These are phyloP conservation scores for Aspergillus candidus DNA, from an alignment of 2,329 filamentous ascomycete species.

Conservation along the genomic window DNA sequence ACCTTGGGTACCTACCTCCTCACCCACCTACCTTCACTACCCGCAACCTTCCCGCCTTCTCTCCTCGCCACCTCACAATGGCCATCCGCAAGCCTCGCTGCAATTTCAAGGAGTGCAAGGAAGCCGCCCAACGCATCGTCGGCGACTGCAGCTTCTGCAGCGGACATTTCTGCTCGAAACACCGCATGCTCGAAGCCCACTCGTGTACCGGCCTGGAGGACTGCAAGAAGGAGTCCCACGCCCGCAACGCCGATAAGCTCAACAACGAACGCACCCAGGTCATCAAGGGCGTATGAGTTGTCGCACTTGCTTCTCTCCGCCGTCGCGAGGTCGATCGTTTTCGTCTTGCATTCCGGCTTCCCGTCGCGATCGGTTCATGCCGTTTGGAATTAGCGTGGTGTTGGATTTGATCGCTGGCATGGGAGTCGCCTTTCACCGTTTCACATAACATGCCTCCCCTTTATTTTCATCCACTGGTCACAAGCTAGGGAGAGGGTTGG, in stretches of 20 bases:
- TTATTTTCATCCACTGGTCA: slow-evolving; percentile 12
- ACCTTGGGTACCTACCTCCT: not conserved
- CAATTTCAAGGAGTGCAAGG: slow-evolving; percentile 82
- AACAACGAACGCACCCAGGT: slow-evolving; percentile 89
- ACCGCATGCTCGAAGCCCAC: slow-evolving; percentile 89
- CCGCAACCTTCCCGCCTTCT: slow-evolving; percentile 1
- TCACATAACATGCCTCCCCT: slow-evolving; percentile 1
- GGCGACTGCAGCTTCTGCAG: slow-evolving; percentile 95
- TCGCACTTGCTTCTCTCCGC: slow-evolving; percentile 1
- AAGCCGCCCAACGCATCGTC: slow-evolving; percentile 83
- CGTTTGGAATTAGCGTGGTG: slow-evolving; percentile 29
- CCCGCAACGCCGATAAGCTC: slow-evolving; percentile 86
- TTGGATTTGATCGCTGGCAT: slow-evolving; percentile 13
- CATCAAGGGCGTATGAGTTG: slow-evolving; percentile 73
- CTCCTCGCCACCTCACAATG: slow-evolving; percentile 19
- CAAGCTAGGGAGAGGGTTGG: not conserved
- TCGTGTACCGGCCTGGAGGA: slow-evolving; percentile 89
- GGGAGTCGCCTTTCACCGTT: slow-evolving; percentile 4
- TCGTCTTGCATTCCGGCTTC: slow-evolving; percentile 12
- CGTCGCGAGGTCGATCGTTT: not conserved
- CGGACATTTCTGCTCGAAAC: slow-evolving; percentile 90
- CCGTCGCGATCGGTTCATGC: slow-evolving; percentile 10
- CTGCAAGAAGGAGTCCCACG: slow-evolving; percentile 95
- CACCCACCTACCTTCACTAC: not conserved
- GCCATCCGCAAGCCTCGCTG: slow-evolving; percentile 62